Evolutionary conservation across 495 filamentous ascomycete species (phyloP), one percentile per base, ranked within the genome.

Genomic region (Aspergillus cristatus): DNA sequence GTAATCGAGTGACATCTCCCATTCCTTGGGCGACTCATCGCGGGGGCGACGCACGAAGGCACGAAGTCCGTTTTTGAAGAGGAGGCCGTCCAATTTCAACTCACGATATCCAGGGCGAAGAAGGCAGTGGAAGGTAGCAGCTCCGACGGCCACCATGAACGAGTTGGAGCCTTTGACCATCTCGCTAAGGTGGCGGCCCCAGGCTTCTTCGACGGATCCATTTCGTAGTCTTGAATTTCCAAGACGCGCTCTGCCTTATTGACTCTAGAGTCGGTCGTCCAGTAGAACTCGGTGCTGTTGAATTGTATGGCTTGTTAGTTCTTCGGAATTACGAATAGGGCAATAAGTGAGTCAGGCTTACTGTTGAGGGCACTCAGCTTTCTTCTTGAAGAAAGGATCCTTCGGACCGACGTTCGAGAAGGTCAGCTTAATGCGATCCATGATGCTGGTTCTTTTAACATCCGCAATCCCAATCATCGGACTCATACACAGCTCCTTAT

Each of bases 1-100:
- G 29, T 45, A 40, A 10, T 37, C 6, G 3, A 37, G 15, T 1
- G 39, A 40, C 14, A 31, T 25, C n/a, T 29, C 32, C 48, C 48
- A 52, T 26, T 52, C 48, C 16, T 38, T 32, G 8, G 31, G n/a
- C n/a, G 13, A 38, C 16, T 52, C 48, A n/a, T 47, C 38, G 10
- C 18, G n/a, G 1, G 32, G 18, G 34, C 35, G 24, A 18, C 48
- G 45, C 6, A 52, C 15, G 10, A 37, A 42, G 2, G 29, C 40
- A 7, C 32, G 36, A 14, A 52, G n/a, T 2, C 42, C 39, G 20
- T 35, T 47, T 30, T 38, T 41, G 29, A 3, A 37, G 28, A 28
- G 31, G 6, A 18, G 16, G 0, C 8, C 20, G 8, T 42, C 35
- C 24, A 42, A 33, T 12, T 25, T 32, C 15, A 47, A 8, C 14